Percentiles rank a stretch among this genome's conserved stretches.
These are phyloP conservation scores for Diospyros lotus DNA, from an alignment of 148 eudicot species.

Conservation along the genomic window DNA sequence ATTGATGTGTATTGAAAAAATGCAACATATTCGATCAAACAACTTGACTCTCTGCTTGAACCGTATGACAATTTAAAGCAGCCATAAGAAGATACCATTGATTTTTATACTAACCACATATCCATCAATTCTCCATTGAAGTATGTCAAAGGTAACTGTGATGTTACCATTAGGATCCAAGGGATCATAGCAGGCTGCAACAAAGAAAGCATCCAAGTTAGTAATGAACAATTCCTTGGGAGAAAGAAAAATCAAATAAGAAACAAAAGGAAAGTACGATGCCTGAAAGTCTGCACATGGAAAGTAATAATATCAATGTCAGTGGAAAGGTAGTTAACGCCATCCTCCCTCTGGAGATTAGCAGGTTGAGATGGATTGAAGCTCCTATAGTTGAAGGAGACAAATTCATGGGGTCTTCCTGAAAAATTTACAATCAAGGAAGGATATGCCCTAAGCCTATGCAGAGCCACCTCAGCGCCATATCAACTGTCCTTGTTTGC, in stretches of 20 bases:
- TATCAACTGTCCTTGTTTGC: neutral
- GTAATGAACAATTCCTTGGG: neutral
- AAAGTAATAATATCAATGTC: slow-evolving; percentile 18
- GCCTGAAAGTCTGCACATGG: slow-evolving; percentile 31
- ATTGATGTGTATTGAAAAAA: neutral
- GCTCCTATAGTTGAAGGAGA: slow-evolving; percentile 5
- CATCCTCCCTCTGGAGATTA: slow-evolving; percentile 14
- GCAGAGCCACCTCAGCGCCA: neutral
- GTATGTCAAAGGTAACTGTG: slow-evolving; percentile 36
- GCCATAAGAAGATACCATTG: no score
- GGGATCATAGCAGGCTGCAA: slow-evolving; percentile 46
- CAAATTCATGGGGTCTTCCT: neutral
- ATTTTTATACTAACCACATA: slow-evolving; percentile 32
- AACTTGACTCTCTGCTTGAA: neutral
- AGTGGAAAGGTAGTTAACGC: slow-evolving; percentile 4
- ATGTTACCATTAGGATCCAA: slow-evolving; percentile 49
- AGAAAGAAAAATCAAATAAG: neutral
- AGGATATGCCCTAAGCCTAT: neutral
- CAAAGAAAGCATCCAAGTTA: neutral
- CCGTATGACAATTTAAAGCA: neutral
- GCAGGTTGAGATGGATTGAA: slow-evolving; percentile 8
- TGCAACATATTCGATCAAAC: neutral
- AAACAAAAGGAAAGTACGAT: slow-evolving; percentile 15
- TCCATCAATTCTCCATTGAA: slow-evolving; percentile 33
- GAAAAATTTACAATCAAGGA: slow-evolving; percentile 1